A percentile compares a stretch with the other conserved stretches of the same genome.
Conservation (phyloP, 2,329 filamentous ascomycete species). For the Dryadomyces sulphureus region DNA sequence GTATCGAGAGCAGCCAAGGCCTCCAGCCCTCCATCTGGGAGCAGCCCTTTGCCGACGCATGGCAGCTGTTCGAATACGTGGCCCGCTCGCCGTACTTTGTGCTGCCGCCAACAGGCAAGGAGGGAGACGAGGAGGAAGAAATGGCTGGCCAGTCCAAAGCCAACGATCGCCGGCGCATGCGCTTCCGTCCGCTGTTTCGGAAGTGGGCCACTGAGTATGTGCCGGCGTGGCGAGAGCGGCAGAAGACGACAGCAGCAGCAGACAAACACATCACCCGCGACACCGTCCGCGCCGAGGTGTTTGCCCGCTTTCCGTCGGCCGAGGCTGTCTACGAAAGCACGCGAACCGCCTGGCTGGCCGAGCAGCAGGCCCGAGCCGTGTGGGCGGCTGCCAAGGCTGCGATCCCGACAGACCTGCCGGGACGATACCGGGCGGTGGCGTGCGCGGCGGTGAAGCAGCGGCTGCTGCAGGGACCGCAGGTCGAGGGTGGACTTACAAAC, state of each 20-base stretch:
- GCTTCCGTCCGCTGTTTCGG: conserved; percentile 39
- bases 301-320: conserved; percentile 31
- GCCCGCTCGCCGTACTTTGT: conserved; percentile 44
- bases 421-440: conserved; percentile 19
- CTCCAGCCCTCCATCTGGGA: conserved; percentile 25
- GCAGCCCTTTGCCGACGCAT: conserved; percentile 35
- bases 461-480: conserved; percentile 1
- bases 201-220: conserved; percentile 50
- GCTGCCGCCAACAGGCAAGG: conserved; percentile 14
- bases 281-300: conserved; percentile 34
- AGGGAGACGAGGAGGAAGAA: neutral
- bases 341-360: conserved; percentile 24
- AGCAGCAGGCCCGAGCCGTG: conserved; percentile 26
- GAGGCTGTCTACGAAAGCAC: conserved; percentile 27
- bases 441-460: conserved; percentile 28
- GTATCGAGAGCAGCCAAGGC: neutral
- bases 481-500: conserved; percentile 19
- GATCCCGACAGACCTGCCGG: conserved; percentile 13
- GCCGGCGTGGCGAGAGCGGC: conserved; percentile 19
- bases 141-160: conserved; percentile 17
- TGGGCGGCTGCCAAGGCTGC: conserved; percentile 17
- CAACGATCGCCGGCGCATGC: conserved; percentile 43
- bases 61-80: conserved; percentile 49
- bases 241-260: conserved; percentile 12
- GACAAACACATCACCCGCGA: conserved; percentile 19